phyloP scores from a whole-genome alignment of 2,329 filamentous ascomycete species.

The Pestalotiopsis sp. region DNA sequence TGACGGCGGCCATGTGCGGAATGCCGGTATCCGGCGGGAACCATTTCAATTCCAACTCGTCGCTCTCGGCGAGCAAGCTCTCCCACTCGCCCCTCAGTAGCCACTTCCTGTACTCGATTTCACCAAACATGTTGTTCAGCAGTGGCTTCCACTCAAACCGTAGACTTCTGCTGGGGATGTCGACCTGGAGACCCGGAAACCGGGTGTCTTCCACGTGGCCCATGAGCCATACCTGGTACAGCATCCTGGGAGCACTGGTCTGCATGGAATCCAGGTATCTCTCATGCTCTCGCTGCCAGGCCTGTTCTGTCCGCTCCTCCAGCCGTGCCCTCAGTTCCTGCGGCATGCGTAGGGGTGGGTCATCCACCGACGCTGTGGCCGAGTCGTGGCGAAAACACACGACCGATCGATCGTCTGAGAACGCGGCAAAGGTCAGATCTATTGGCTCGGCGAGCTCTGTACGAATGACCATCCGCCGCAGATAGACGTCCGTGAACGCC shows the following conservation, averaged over 20 bases:
- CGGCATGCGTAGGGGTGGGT: constrained; percentile 1
- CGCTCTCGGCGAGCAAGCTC: neutral
- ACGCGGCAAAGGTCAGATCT: neutral
- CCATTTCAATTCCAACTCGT: neutral
- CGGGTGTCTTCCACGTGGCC: neutral
- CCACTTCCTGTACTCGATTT: constrained; percentile 8
- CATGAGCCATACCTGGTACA: neutral
- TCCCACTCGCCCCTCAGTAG: neutral
- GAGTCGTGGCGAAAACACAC: neutral
- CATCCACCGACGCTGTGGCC: neutral
- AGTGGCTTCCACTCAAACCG: neutral
- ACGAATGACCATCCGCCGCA: constrained; percentile 1
- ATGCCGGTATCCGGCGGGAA: neutral
- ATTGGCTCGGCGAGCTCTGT: constrained; percentile 2
- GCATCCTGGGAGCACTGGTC: neutral
- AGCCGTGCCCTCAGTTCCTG: neutral
- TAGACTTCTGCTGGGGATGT: neutral
- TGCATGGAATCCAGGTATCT: neutral
- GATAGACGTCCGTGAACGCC: constrained; percentile 7
- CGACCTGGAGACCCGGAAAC: neutral
- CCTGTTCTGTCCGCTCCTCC: neutral
- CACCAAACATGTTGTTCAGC: constrained; percentile 6
- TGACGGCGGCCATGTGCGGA: neutral
- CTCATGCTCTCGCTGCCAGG: neutral
- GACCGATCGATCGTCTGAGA: neutral